These are phyloP conservation scores for Euphorbia peplus DNA, from an alignment of 345 rosid genomes.

Conservation along the genomic window DNA sequence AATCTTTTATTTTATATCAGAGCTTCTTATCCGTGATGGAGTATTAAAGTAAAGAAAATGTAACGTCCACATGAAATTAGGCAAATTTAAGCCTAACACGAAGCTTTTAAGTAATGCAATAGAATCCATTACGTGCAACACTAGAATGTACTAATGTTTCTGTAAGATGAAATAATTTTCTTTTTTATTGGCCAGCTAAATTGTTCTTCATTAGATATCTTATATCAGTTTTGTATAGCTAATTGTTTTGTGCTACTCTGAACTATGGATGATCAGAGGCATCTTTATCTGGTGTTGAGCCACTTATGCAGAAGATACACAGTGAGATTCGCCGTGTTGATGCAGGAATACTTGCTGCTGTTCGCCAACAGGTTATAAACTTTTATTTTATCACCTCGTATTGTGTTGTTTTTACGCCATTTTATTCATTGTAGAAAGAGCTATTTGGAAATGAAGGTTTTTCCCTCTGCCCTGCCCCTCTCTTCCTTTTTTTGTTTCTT, in stretches of 20 bases:
- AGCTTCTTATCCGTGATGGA: neutral
- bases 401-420: neutral
- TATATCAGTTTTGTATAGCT: neutral
- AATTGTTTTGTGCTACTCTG: conserved; percentile 8
- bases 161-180: neutral
- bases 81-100: neutral
- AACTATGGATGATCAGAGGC: conserved; percentile 57
- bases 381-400: conserved; percentile 9
- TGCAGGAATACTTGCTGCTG: conserved; percentile 85
- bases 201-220: neutral
- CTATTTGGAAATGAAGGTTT: neutral
- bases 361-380: conserved; percentile 82
- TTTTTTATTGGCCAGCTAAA: neutral
- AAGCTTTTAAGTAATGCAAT: neutral
- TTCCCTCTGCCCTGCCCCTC: no score
- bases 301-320: conserved; percentile 93
- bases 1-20: neutral
- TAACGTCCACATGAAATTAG: neutral
- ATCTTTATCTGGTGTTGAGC: conserved; percentile 95
- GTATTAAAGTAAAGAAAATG: neutral
- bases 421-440: neutral
- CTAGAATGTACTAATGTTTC: neutral
- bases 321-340: conserved; percentile 93
- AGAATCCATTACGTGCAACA: neutral
- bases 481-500: no score